phyloP scores from a whole-genome alignment of 257 asterid species.

The Fraxinus quadrangulata region DNA sequence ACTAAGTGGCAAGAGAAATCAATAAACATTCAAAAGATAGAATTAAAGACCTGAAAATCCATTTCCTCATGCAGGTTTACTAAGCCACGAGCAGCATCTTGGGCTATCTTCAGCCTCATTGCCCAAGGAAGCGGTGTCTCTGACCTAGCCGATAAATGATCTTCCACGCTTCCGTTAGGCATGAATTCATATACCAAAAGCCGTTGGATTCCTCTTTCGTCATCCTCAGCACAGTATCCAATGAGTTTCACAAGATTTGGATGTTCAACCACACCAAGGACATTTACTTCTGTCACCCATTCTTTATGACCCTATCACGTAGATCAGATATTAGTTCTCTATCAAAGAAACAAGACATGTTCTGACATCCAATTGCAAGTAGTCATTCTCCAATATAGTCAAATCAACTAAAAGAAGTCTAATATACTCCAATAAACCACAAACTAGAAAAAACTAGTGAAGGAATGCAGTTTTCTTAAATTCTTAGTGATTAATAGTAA shows the following conservation, averaged over 20 bases:
- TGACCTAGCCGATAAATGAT: slow-evolving; percentile 66
- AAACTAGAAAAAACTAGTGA: slow-evolving; percentile 14
- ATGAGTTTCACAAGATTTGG: slow-evolving; percentile 86
- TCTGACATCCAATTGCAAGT: not conserved
- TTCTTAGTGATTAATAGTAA: not conserved
- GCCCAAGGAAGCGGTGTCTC: slow-evolving; percentile 77
- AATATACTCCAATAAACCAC: not conserved
- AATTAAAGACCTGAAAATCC: slow-evolving; percentile 82
- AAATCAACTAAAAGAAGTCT: not conserved
- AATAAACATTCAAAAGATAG: too few relatives aligned
- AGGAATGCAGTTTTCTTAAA: not conserved
- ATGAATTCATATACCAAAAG: slow-evolving; percentile 86
- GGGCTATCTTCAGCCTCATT: slow-evolving; percentile 84
- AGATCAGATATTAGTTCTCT: not conserved
- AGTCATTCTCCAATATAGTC: not conserved
- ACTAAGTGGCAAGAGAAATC: too few relatives aligned
- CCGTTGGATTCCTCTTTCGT: slow-evolving; percentile 95
- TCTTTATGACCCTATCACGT: slow-evolving; percentile 90
- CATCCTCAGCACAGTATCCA: slow-evolving; percentile 98
- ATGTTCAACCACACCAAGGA: slow-evolving; percentile 91
- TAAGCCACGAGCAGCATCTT: slow-evolving; percentile 90
- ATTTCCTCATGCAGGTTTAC: slow-evolving; percentile 88
- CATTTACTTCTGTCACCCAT: slow-evolving; percentile 98
- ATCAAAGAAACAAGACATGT: not conserved
- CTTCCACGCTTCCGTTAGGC: slow-evolving; percentile 92